A percentile compares a stretch with the other conserved stretches of the same genome.
phyloP scores from a whole-genome alignment of 2,329 filamentous ascomycete species.

The Fusarium euwallaceae region DNA sequence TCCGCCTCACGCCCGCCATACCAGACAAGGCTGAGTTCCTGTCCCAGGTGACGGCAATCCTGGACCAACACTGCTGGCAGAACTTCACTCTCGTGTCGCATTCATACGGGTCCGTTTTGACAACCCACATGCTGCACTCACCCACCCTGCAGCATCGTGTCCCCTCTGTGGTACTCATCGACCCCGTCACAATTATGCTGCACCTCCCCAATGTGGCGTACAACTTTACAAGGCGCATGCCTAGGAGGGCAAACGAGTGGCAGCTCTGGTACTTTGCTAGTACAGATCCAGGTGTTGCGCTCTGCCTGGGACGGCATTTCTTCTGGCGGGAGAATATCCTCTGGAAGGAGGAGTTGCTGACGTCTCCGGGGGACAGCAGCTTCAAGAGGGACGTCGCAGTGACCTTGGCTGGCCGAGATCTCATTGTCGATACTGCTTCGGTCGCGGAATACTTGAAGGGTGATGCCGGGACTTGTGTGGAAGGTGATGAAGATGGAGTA shows the following conservation, averaged over 20 bases:
- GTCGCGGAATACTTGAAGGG: constrained; percentile 68
- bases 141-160: constrained; percentile 64
- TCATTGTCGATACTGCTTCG: constrained; percentile 73
- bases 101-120: constrained; percentile 74
- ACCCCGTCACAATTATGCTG: constrained; percentile 76
- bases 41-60: constrained; percentile 66
- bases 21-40: constrained; percentile 67
- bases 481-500: constrained; percentile 49
- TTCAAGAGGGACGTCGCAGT: constrained; percentile 63
- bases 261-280: constrained; percentile 79
- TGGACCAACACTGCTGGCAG: constrained; percentile 69
- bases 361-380: constrained; percentile 24
- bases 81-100: constrained; percentile 73
- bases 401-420: constrained; percentile 69
- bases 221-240: constrained; percentile 73
- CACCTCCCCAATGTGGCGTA: constrained; percentile 79
- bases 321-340: constrained; percentile 80
- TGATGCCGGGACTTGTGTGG: constrained; percentile 16
- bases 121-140: constrained; percentile 71
- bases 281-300: constrained; percentile 75
- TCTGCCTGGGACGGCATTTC: constrained; percentile 74
- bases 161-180: constrained; percentile 61
- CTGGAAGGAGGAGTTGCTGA: constrained; percentile 75
- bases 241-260: constrained; percentile 74
- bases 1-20: constrained; percentile 69